Percentiles rank a stretch among this genome's conserved stretches.
These are phyloP conservation scores for Phaeosphaeriaceae sp. DNA, from an alignment of 2,329 filamentous ascomycete species.

Conservation along the genomic window DNA sequence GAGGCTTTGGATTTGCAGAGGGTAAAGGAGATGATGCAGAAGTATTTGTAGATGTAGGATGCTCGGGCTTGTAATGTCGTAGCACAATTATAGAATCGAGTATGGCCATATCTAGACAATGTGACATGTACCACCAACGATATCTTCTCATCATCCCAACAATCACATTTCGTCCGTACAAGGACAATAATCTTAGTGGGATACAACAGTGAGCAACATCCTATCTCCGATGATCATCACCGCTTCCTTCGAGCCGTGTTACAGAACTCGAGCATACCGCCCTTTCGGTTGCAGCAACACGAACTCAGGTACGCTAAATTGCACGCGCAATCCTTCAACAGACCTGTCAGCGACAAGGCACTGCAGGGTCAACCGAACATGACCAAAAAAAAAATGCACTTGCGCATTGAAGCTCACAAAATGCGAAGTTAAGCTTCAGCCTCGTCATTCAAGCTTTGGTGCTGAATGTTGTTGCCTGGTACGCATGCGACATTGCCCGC, in stretches of 20 bases:
- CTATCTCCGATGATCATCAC: too few species aligned
- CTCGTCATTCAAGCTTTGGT: background rate
- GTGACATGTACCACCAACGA: background rate
- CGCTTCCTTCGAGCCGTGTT: background rate
- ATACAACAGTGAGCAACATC: background rate
- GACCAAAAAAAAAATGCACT: background rate
- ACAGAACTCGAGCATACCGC: background rate
- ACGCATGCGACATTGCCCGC: background rate
- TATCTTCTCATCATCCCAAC: background rate
- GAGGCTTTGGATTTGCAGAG: constrained; percentile 44
- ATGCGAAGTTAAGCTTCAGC: background rate
- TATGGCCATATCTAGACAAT: too few species aligned
- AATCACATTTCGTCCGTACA: background rate
- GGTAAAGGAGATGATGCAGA: constrained; percentile 47
- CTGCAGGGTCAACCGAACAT: too few species aligned
- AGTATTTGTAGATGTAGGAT: constrained; percentile 32
- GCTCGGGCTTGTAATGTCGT: too few species aligned
- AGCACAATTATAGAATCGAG: too few species aligned
- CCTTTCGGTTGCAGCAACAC: background rate
- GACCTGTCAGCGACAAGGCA: background rate
- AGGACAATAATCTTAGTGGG: background rate
- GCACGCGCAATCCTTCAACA: background rate
- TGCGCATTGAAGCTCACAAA: background rate
- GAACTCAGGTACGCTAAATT: background rate
- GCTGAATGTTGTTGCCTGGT: constrained; percentile 1